Conservation (phyloP, 225 moss, liverwort and hornwort genomes). For the Lunularia cruciata region DNA sequence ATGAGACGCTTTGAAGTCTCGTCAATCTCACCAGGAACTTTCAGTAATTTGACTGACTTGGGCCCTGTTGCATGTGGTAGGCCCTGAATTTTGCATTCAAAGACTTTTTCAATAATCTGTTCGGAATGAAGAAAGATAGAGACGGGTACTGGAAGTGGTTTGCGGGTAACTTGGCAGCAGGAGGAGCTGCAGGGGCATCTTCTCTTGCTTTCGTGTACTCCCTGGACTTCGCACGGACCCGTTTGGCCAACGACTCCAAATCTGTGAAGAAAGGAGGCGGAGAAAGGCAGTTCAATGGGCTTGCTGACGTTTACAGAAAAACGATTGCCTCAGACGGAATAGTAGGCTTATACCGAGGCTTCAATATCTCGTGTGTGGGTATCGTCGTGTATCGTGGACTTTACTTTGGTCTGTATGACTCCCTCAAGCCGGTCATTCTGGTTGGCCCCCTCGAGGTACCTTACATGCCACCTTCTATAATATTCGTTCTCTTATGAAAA, state of each 20-base stretch:
- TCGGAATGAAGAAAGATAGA: constrained; percentile 73
- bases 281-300: constrained; percentile 68
- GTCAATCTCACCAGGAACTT: no score
- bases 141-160: constrained; percentile 92
- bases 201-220: constrained; percentile 74
- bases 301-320: constrained; percentile 72
- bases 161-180: constrained; percentile 67
- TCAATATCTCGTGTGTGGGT: constrained; percentile 70
- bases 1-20: no score
- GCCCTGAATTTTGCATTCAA: constrained; percentile 86
- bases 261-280: constrained; percentile 73
- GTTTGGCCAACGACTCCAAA: constrained; percentile 71
- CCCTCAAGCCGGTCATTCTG: constrained; percentile 69
- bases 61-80: constrained; percentile 32
- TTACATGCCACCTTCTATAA: no score
- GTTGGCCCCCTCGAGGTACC: constrained; percentile 76
- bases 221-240: constrained; percentile 69
- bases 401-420: constrained; percentile 80
- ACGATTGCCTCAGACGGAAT: constrained; percentile 69
- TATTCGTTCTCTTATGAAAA: no score
- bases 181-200: constrained; percentile 70
- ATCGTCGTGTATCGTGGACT: constrained; percentile 81
- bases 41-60: no score
- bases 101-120: constrained; percentile 62
- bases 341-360: constrained; percentile 73